Percentiles rank a stretch among this genome's conserved stretches.
These are phyloP conservation scores for Meyerozyma guilliermondii DNA, from an alignment of 1,139 yeast species.

Conservation along the genomic window DNA sequence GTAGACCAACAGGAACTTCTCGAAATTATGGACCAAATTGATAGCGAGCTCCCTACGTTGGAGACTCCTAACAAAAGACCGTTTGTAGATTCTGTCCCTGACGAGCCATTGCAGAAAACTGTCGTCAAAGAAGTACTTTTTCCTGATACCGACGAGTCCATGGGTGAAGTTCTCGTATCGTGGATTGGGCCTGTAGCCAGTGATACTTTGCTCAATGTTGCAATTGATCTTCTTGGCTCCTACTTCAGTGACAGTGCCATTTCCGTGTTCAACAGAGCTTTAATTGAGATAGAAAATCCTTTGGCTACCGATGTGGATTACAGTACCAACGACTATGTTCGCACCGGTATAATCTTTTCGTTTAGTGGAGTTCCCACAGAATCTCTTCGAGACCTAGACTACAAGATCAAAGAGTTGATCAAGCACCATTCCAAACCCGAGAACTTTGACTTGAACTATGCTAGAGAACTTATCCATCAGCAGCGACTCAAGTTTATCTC, in stretches of 20 bases:
- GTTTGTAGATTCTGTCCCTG: constrained; percentile 68
- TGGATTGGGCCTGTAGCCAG: constrained; percentile 79
- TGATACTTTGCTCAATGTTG: constrained; percentile 53
- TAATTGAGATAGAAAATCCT: constrained; percentile 83
- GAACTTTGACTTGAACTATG: constrained; percentile 57
- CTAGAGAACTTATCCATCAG: constrained; percentile 65
- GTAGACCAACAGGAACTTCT: constrained; percentile 73
- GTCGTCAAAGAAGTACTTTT: constrained; percentile 57
- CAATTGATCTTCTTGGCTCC: constrained; percentile 66
- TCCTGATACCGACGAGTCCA: constrained; percentile 85
- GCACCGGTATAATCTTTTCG: constrained; percentile 53
- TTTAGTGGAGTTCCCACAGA: constrained; percentile 77
- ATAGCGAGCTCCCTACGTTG: constrained; percentile 44
- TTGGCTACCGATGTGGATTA: constrained; percentile 68
- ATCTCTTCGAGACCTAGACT: constrained; percentile 48
- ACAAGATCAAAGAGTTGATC: constrained; percentile 47
- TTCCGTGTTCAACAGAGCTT: constrained; percentile 57
- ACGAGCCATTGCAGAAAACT: constrained; percentile 38
- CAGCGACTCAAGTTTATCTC: constrained; percentile 59
- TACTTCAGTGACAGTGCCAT: constrained; percentile 76
- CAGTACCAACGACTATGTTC: constrained; percentile 65
- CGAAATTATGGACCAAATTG: constrained; percentile 57
- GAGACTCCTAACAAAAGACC: constrained; percentile 52
- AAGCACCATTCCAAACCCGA: constrained; percentile 41
- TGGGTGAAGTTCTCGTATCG: constrained; percentile 68